Evolutionary conservation across 768 basidiomycete genomes (phyloP).

Genomic region (Suillus brevipes): DNA sequence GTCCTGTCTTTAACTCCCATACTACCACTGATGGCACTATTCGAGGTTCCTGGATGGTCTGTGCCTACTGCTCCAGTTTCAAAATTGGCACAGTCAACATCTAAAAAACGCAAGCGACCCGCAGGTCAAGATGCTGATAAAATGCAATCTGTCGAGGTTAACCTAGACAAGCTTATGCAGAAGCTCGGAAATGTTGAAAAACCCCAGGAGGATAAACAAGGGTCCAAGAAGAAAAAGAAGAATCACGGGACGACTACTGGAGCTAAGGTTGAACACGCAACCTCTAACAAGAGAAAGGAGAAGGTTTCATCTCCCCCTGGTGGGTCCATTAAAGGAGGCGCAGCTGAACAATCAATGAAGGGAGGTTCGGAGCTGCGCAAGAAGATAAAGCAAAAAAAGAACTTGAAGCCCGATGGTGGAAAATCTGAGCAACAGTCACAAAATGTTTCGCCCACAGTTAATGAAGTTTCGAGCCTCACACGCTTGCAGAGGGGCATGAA

Average conservation of each 20-base stretch:
- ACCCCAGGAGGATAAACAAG: constrained; percentile 12
- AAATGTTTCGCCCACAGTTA: constrained; percentile 15
- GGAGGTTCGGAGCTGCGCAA: constrained; percentile 6
- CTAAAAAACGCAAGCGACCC: constrained; percentile 57
- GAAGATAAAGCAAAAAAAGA: constrained; percentile 23
- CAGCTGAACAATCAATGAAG: background rate
- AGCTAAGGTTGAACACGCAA: background rate
- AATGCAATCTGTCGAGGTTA: constrained; percentile 43
- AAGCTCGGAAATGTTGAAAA: constrained; percentile 37
- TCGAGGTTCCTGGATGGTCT: constrained; percentile 73
- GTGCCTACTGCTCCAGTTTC: constrained; percentile 44
- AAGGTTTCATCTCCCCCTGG: constrained; percentile 1
- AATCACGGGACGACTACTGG: constrained; percentile 5
- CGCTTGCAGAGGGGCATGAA: constrained; percentile 77
- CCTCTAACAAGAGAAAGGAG: constrained; percentile 11
- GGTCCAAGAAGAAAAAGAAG: constrained; percentile 23
- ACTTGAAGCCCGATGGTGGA: constrained; percentile 14
- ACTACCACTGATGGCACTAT: constrained; percentile 44
- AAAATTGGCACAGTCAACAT: constrained; percentile 36
- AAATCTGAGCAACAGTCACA: constrained; percentile 23
- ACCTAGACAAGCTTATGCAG: constrained; percentile 62
- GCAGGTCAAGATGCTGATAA: constrained; percentile 38
- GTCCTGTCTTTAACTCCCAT: background rate
- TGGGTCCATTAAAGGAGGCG: background rate
- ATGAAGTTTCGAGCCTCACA: constrained; percentile 48